phyloP scores from a whole-genome alignment of 495 filamentous ascomycete species.

The Glonium stellatum region DNA sequence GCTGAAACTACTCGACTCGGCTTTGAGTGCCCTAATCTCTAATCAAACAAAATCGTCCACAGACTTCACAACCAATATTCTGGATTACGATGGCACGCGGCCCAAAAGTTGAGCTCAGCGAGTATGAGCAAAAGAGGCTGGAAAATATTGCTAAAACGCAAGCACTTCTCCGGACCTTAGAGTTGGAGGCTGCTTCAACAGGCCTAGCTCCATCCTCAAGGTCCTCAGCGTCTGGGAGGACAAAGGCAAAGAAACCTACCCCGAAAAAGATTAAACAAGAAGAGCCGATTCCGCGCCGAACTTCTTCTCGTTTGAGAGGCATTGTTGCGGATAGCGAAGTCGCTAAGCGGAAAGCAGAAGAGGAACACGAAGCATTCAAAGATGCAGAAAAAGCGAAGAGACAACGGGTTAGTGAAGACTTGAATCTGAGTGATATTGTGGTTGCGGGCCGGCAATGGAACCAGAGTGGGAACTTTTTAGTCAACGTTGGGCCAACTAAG shows the following conservation, averaged over 20 bases:
- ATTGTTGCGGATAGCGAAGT: constrained; percentile 63
- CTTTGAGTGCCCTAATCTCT: too few species aligned
- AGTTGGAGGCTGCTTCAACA: constrained; percentile 48
- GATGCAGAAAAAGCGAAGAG: constrained; percentile 63
- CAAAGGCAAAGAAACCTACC: constrained; percentile 45
- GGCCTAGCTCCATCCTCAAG: constrained; percentile 45
- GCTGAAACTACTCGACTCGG: too few species aligned
- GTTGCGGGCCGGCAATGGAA: constrained; percentile 62
- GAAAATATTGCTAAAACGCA: constrained; percentile 70
- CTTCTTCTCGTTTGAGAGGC: constrained; percentile 59
- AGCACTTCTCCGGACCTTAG: constrained; percentile 48
- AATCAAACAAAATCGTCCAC: too few species aligned
- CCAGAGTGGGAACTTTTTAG: constrained; percentile 46
- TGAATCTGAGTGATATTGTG: constrained; percentile 69
- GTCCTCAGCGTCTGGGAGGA: constrained; percentile 21
- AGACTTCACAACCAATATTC: too few species aligned
- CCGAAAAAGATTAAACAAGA: constrained; percentile 46
- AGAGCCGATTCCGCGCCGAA: constrained; percentile 48
- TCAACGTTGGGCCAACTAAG: constrained; percentile 58
- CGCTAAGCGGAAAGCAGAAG: constrained; percentile 73
- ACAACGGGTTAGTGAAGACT: constrained; percentile 60
- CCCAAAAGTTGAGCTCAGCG: constrained; percentile 43
- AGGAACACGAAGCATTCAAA: constrained; percentile 54
- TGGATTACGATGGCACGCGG: constrained; percentile 22
- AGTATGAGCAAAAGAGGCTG: constrained; percentile 63